Conservation (phyloP, 2,329 filamentous ascomycete species). For the Pyrenochaeta sp. region DNA sequence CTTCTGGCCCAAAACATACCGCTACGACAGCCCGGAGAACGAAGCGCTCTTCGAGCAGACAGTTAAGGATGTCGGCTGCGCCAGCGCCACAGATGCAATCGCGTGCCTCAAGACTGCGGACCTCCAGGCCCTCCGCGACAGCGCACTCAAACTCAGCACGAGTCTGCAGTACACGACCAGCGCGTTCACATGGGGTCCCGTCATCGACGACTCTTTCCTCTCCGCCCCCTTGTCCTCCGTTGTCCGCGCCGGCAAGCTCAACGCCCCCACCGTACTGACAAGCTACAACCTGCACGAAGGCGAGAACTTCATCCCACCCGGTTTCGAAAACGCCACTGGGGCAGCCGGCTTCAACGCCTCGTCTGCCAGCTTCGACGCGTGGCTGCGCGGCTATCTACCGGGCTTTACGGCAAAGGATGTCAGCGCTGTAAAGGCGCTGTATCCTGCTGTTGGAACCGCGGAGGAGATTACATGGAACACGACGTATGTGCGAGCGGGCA, state of each 20-base stretch:
- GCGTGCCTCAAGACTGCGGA: slow-evolving; percentile 63
- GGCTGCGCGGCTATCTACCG: slow-evolving; percentile 64
- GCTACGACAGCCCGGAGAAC: slow-evolving; percentile 58
- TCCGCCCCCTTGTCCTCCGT: slow-evolving; percentile 56
- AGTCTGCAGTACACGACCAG: slow-evolving; percentile 63
- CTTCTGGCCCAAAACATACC: slow-evolving; percentile 67
- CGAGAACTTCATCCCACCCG: slow-evolving; percentile 66
- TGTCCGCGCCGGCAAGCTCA: slow-evolving; percentile 48
- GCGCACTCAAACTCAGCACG: slow-evolving; percentile 57
- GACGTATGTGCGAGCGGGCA: slow-evolving; percentile 60
- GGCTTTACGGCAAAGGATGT: slow-evolving; percentile 52
- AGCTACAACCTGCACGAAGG: slow-evolving; percentile 71
- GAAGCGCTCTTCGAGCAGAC: slow-evolving; percentile 61
- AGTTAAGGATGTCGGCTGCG: slow-evolving; percentile 58
- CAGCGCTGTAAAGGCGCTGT: slow-evolving; percentile 51
- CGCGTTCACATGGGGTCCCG: slow-evolving; percentile 67
- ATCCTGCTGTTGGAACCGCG: slow-evolving; percentile 57
- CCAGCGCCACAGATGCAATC: slow-evolving; percentile 51
- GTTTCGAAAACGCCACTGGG: slow-evolving; percentile 48
- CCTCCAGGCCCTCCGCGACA: slow-evolving; percentile 62
- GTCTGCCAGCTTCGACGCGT: slow-evolving; percentile 57
- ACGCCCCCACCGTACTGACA: slow-evolving; percentile 58
- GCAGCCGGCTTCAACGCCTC: slow-evolving; percentile 60
- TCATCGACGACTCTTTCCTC: slow-evolving; percentile 65
- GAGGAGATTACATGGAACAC: slow-evolving; percentile 61